Percentiles rank a stretch among this genome's conserved stretches.
Evolutionary conservation across 139 green algal genomes (phyloP).

Genomic region (Gonium pectorale): DNA sequence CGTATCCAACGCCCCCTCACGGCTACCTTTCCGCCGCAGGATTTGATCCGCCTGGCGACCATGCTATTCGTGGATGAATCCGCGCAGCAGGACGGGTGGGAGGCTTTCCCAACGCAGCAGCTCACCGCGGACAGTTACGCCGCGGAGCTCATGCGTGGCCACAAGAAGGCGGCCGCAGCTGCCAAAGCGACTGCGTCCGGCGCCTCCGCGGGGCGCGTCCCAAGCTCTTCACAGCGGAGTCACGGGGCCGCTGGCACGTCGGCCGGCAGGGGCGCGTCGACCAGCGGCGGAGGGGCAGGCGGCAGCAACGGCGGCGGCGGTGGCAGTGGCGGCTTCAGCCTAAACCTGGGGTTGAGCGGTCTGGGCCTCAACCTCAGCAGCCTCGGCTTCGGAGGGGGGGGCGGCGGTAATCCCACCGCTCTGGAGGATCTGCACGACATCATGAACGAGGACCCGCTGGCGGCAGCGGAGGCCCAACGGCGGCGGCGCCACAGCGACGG

Average conservation of each 20-base stretch:
- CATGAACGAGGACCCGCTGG: conserved; percentile 28
- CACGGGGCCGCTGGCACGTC: too few relatives aligned
- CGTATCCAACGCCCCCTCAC: too few relatives aligned
- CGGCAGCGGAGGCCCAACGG: neutral
- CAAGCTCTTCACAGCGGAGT: neutral
- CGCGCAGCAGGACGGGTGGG: conserved; percentile 68
- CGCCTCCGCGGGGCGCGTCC: neutral
- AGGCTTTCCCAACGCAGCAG: conserved; percentile 67
- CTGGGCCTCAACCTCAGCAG: conserved; percentile 19
- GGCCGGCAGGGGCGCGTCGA: too few relatives aligned
- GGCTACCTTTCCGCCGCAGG: conserved; percentile 26
- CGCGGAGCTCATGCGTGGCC: conserved; percentile 42
- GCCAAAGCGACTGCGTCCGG: neutral
- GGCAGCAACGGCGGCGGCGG: neutral
- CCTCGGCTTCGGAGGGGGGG: neutral
- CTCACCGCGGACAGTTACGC: conserved; percentile 53
- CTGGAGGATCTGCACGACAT: conserved; percentile 45
- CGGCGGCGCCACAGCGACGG: conserved; percentile 30
- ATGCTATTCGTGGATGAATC: conserved; percentile 69
- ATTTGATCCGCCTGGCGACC: conserved; percentile 68
- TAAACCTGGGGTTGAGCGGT: conserved; percentile 16
- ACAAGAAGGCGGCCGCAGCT: neutral
- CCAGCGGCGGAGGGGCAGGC: too few relatives aligned
- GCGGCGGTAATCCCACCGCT: conserved; percentile 9
- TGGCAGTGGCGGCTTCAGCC: neutral